These are phyloP conservation scores for Colletotrichum sp. DNA, from an alignment of 2,329 filamentous ascomycete species.

Conservation along the genomic window DNA sequence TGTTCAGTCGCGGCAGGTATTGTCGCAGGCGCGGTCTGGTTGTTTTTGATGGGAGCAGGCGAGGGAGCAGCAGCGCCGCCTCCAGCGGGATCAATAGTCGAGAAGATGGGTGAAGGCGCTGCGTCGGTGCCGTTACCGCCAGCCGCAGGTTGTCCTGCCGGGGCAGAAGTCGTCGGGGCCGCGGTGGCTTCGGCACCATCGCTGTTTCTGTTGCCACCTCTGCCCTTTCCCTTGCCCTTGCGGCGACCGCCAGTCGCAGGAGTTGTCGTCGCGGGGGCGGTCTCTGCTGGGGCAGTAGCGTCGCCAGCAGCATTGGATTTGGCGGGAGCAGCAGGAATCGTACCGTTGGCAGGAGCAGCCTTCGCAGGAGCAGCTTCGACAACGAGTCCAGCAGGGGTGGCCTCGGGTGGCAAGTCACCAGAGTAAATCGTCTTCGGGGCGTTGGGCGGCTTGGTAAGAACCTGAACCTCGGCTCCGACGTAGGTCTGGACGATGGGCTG, in stretches of 20 bases:
- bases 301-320: not conserved
- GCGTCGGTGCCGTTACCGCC: not conserved
- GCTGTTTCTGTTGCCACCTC: not conserved
- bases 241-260: not conserved
- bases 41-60: not conserved
- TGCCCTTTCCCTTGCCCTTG: not conserved
- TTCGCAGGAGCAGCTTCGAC: not conserved
- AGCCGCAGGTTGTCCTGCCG: not conserved
- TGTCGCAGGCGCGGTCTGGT: not conserved
- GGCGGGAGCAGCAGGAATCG: not conserved
- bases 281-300: not conserved
- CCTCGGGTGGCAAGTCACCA: not conserved
- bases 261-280: not conserved
- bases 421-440: slow-evolving; percentile 12
- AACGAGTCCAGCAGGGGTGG: not conserved
- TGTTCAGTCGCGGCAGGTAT: not conserved
- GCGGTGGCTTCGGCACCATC: not conserved
- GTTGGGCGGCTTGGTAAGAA: not conserved
- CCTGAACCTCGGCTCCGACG: not conserved
- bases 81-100: not conserved
- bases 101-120: not conserved
- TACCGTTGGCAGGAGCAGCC: not conserved
- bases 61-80: not conserved
- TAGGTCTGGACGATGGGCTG: slow-evolving; percentile 2
- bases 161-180: not conserved